Conservation (phyloP, 2,329 filamentous ascomycete genomes). For the Colletotrichum siamense region DNA sequence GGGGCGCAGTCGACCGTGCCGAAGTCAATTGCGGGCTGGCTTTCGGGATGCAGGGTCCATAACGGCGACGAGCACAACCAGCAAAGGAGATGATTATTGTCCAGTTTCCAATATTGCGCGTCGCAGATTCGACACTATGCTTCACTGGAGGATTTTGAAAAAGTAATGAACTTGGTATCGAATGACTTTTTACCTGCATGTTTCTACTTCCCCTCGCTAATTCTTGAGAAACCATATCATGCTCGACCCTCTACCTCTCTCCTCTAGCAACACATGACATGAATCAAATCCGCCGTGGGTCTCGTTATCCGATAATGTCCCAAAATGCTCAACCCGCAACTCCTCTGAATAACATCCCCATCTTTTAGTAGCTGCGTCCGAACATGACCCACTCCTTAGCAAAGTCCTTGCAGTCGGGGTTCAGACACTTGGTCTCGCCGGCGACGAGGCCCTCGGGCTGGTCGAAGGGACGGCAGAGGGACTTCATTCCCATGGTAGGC, state of each 20-base stretch:
- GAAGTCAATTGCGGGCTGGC: neutral
- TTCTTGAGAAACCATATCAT: neutral
- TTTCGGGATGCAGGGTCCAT: neutral
- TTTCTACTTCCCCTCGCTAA: neutral
- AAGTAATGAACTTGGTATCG: slow-evolving; percentile 14
- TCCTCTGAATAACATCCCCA: slow-evolving; percentile 8
- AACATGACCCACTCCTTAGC: slow-evolving; percentile 95
- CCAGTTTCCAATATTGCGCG: neutral
- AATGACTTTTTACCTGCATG: slow-evolving; percentile 13
- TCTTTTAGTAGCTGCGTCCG: slow-evolving; percentile 70
- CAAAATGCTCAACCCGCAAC: slow-evolving; percentile 18
- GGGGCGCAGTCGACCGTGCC: neutral
- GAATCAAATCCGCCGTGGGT: slow-evolving; percentile 10
- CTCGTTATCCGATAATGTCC: slow-evolving; percentile 12
- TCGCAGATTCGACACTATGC: too few species aligned
- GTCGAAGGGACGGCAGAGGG: slow-evolving; percentile 76
- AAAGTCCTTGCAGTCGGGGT: slow-evolving; percentile 78
- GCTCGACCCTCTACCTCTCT: neutral
- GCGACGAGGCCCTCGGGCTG: slow-evolving; percentile 80
- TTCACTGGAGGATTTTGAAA: neutral
- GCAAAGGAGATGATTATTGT: neutral
- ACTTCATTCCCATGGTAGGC: slow-evolving; percentile 72
- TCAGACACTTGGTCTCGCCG: slow-evolving; percentile 90
- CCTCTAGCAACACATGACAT: slow-evolving; percentile 9
- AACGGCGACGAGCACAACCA: neutral